A percentile compares a stretch with the other conserved stretches of the same genome.
These are phyloP conservation scores for Ballota nigra DNA, from an alignment of 257 asterid species.

Conservation along the genomic window DNA sequence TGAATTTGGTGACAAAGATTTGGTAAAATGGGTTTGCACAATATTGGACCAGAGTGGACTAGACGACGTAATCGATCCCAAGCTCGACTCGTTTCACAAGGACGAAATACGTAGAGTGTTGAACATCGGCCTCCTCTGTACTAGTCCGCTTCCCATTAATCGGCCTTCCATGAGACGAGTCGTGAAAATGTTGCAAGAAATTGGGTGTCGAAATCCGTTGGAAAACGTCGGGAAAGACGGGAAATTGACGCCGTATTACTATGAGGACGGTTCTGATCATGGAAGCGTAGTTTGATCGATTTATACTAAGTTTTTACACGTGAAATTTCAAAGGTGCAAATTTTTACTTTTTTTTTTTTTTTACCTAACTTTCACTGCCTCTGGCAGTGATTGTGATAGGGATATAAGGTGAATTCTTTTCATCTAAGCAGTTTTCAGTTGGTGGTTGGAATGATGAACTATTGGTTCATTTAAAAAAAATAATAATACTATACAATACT, in stretches of 20 bases:
- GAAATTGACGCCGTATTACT: constrained; percentile 74
- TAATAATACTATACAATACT: constrained; percentile 22
- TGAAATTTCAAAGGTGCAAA: constrained; percentile 11
- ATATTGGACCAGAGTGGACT: constrained; percentile 72
- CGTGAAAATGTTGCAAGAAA: constrained; percentile 82
- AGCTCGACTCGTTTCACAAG: constrained; percentile 73
- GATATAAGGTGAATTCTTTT: constrained; percentile 26
- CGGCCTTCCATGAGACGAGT: constrained; percentile 96
- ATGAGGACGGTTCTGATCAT: constrained; percentile 73
- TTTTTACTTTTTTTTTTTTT: constrained; percentile 7
- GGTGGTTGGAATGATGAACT: constrained; percentile 34
- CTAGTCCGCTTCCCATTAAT: constrained; percentile 88
- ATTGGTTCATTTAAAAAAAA: constrained; percentile 19
- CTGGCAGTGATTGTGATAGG: constrained; percentile 22
- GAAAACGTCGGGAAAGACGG: constrained; percentile 51
- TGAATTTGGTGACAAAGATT: constrained; percentile 82
- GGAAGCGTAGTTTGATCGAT: constrained; percentile 55
- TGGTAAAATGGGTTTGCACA: constrained; percentile 89
- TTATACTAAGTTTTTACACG: constrained; percentile 1
- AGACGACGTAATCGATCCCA: constrained; percentile 69
- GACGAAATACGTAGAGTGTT: constrained; percentile 72
- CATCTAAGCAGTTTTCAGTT: constrained; percentile 24
- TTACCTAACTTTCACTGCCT: constrained; percentile 28
- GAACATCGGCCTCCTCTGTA: constrained; percentile 85
- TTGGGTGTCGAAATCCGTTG: constrained; percentile 33